These are phyloP conservation scores for Pleoardoris graminearum DNA, from an alignment of 2,329 filamentous ascomycete species.

Conservation along the genomic window DNA sequence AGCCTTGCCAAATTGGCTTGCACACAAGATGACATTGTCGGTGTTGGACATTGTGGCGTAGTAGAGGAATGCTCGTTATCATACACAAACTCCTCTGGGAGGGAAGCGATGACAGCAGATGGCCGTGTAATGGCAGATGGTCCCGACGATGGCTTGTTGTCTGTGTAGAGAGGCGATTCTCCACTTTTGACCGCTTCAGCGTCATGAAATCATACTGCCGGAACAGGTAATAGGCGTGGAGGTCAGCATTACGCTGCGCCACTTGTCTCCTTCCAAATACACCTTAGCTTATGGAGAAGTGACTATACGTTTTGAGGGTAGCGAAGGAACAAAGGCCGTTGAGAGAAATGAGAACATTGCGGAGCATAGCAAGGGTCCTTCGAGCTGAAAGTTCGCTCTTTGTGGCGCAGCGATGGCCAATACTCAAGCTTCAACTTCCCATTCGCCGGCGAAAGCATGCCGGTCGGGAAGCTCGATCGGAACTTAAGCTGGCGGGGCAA, in stretches of 20 bases:
- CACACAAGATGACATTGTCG: background rate
- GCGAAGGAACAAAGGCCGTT: too few relatives aligned
- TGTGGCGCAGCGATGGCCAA: too few relatives aligned
- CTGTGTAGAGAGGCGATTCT: too few relatives aligned
- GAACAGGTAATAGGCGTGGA: background rate
- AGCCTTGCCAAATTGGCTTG: background rate
- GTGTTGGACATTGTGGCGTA: background rate
- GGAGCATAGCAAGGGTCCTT: too few relatives aligned
- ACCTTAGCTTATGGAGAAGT: background rate
- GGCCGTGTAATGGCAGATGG: background rate
- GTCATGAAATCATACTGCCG: background rate
- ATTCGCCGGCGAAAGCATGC: too few relatives aligned
- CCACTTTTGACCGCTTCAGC: too few relatives aligned
- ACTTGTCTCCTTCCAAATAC: background rate
- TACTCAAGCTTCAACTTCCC: too few relatives aligned
- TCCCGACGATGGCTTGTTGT: too few relatives aligned
- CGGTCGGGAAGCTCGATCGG: too few relatives aligned
- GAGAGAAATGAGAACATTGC: too few relatives aligned
- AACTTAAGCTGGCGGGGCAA: too few relatives aligned
- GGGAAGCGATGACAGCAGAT: background rate
- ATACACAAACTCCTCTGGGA: background rate
- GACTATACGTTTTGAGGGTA: background rate
- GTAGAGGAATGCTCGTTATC: background rate
- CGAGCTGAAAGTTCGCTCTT: too few relatives aligned
- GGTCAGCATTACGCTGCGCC: background rate